These are phyloP conservation scores for Takakia lepidozioides DNA, from an alignment of 225 moss, liverwort and hornwort species.

Conservation along the genomic window DNA sequence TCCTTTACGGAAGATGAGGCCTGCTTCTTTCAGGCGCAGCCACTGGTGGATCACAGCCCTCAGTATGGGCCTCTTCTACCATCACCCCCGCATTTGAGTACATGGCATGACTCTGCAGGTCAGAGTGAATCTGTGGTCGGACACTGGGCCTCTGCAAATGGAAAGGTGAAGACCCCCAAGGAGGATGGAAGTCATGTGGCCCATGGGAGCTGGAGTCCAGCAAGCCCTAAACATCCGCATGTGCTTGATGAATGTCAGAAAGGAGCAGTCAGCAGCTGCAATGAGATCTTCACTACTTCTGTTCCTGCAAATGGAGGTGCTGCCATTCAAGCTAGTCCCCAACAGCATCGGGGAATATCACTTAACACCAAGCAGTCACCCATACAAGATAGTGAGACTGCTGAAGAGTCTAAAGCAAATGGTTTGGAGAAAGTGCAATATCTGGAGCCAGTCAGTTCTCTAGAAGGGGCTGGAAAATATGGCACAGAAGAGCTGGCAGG, in stretches of 20 bases:
- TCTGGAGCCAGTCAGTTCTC: slow-evolving; percentile 5
- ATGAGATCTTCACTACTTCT: no score
- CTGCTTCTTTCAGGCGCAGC: slow-evolving; percentile 31
- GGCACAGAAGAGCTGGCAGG: slow-evolving; percentile 10
- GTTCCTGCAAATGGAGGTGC: no score
- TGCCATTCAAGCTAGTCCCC: neutral
- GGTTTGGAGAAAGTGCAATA: slow-evolving; percentile 14
- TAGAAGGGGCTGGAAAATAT: slow-evolving; percentile 17
- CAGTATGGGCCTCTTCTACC: slow-evolving; percentile 14
- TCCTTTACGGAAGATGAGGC: slow-evolving; percentile 80
- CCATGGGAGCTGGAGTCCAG: no score
- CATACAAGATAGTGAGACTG: slow-evolving; percentile 14
- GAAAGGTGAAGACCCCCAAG: neutral
- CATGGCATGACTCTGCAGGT: slow-evolving; percentile 8
- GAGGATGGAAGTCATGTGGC: no score
- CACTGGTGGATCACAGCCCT: slow-evolving; percentile 17
- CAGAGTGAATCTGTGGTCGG: slow-evolving; percentile 14
- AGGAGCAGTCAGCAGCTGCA: no score
- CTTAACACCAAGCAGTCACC: slow-evolving; percentile 22
- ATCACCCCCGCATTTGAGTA: slow-evolving; percentile 27
- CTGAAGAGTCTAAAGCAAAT: slow-evolving; percentile 3
- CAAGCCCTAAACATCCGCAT: no score
- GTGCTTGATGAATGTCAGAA: no score
- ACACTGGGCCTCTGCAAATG: slow-evolving; percentile 6
- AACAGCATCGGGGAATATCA: slow-evolving; percentile 6